phyloP scores from a whole-genome alignment of 164 flowering plant genomes.

The Sextonia rubra region DNA sequence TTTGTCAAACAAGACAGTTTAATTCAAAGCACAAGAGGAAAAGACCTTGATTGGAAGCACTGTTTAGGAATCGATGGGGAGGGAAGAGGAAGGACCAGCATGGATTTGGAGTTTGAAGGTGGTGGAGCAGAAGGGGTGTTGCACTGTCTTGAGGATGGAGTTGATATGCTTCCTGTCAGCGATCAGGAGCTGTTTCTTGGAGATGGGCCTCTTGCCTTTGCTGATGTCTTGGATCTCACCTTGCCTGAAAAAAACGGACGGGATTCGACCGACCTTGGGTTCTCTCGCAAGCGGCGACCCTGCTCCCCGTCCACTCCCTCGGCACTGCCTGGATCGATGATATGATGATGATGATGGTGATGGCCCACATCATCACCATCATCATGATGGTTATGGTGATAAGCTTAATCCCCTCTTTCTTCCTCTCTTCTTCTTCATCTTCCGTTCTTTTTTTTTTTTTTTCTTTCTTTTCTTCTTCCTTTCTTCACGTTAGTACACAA shows the following conservation, averaged over 20 bases:
- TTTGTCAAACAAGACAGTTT: neutral
- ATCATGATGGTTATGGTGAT: too few species aligned
- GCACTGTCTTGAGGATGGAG: slow-evolving; percentile 46
- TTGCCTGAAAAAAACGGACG: slow-evolving; percentile 70
- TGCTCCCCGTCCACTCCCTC: slow-evolving; percentile 50
- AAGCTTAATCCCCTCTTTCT: too few species aligned
- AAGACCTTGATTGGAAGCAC: slow-evolving; percentile 80
- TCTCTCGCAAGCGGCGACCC: slow-evolving; percentile 54
- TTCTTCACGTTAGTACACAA: too few species aligned
- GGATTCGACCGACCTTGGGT: slow-evolving; percentile 80
- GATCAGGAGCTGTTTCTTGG: slow-evolving; percentile 60
- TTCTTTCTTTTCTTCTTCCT: too few species aligned
- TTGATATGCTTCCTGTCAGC: slow-evolving; percentile 75
- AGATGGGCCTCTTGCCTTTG: slow-evolving; percentile 17
- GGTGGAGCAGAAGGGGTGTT: slow-evolving; percentile 63
- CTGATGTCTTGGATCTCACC: slow-evolving; percentile 14
- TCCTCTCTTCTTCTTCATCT: too few species aligned
- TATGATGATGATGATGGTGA: too few species aligned
- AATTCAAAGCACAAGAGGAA: neutral
- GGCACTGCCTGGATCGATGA: slow-evolving; percentile 81
- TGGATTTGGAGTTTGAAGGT: slow-evolving; percentile 79
- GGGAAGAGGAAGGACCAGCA: slow-evolving; percentile 81
- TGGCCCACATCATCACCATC: too few species aligned
- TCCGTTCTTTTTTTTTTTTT: too few species aligned
- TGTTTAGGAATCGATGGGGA: slow-evolving; percentile 56